Conservation (phyloP, 306 rosid genomes). For the Abrus pulchellus region DNA sequence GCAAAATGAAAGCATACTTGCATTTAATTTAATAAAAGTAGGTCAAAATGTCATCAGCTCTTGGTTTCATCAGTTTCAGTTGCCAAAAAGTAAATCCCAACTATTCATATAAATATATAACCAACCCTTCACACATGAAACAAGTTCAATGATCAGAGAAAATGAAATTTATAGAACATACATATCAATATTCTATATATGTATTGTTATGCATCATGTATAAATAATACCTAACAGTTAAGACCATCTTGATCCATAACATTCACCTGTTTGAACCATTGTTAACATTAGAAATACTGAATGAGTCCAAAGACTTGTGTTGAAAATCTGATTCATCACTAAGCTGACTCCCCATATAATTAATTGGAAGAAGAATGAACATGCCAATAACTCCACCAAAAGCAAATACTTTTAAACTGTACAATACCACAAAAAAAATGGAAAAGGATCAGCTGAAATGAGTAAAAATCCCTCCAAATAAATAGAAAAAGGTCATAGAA, state of each 20-base stretch:
- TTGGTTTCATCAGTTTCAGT: slow-evolving; percentile 34
- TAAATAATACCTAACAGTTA: slow-evolving; percentile 1
- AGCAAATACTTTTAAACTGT: slow-evolving; percentile 74
- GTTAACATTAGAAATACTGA: slow-evolving; percentile 82
- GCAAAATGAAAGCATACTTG: background rate
- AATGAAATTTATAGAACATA: slow-evolving; percentile 8
- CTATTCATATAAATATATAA: background rate
- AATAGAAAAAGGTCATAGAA: slow-evolving; percentile 12
- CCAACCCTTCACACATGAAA: slow-evolving; percentile 27
- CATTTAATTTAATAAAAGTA: background rate
- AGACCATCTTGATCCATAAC: slow-evolving; percentile 39
- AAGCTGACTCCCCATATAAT: slow-evolving; percentile 78
- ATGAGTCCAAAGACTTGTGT: slow-evolving; percentile 77
- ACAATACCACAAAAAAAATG: slow-evolving; percentile 6
- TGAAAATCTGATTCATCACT: slow-evolving; percentile 64
- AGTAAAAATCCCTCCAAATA: slow-evolving; percentile 31
- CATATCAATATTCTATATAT: slow-evolving; percentile 18
- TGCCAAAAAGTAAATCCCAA: background rate
- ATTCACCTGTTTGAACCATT: slow-evolving; percentile 83
- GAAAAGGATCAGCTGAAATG: slow-evolving; percentile 40
- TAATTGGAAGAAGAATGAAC: slow-evolving; percentile 75
- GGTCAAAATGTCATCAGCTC: background rate
- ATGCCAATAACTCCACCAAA: slow-evolving; percentile 76
- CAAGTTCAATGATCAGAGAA: slow-evolving; percentile 11
- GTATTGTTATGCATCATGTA: slow-evolving; percentile 35